Evolutionary conservation across 306 rosid genomes (phyloP), one percentile per base, ranked within the genome.

Genomic region (Pterocarpus santalinus): DNA sequence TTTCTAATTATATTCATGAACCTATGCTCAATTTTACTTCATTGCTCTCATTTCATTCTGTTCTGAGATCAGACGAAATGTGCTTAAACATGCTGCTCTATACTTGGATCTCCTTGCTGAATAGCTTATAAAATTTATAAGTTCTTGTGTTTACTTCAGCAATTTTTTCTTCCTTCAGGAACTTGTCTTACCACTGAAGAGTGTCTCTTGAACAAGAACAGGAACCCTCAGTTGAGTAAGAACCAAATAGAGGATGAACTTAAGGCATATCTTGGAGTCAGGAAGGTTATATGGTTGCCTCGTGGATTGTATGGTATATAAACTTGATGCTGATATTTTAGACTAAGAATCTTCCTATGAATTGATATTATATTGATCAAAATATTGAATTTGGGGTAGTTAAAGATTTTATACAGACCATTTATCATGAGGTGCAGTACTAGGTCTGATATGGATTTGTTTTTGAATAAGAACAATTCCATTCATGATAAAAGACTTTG

Each of bases 111-210:
- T 47, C 16, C 17, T 51, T 17, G 17, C 41, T 66, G 43, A 55
- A 65, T 64, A 83, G 16, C 81, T 15, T 65, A n/a, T 39, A 2
- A 30, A 46, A 22, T 72, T 57, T 72, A 4, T 57, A 52, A 17
- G 10, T 81, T 73, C 70, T 70, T 39, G 13, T 22, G 78, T 64
- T 72, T 35, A 74, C 70, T 57, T 57, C 5, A 44, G 13, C 33
- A 62, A 51, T 70, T 53, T 72, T 71, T 79, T 73, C 72, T 71
- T 44, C 55, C 71, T 81, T 68, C 86, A 95, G 99, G 97, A 80
- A 95, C 99, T 52, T 95, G 97, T 87, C 94, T 95, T 81, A 89
- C 99, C 65, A 95, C 99, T 1, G 98, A 93, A 87, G 99, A 95
- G 81, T 95, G 99, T 80, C 98, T 95, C 75, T 80, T 95, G 85